Conservation (phyloP, 2,329 filamentous ascomycete genomes). For the Magnaporthiopsis poae region DNA sequence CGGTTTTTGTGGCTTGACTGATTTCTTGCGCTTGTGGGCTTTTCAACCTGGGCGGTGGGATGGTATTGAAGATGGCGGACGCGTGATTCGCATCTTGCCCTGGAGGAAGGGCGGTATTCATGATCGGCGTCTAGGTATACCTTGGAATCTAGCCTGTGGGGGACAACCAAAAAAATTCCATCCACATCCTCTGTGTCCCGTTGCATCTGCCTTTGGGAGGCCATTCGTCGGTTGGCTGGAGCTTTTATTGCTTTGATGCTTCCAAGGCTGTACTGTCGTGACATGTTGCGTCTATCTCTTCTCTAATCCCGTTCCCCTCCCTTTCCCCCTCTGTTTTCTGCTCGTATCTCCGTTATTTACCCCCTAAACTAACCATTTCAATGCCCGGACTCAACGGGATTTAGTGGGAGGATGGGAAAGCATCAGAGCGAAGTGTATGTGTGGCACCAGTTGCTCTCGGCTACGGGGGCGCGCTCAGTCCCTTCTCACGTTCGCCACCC, state of each 20-base stretch:
- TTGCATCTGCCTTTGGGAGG: not conserved
- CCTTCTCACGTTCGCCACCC: not conserved
- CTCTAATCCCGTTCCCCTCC: too few species aligned
- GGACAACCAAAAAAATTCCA: not conserved
- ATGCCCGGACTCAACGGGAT: too few species aligned
- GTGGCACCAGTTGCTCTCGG: not conserved
- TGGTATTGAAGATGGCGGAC: not conserved
- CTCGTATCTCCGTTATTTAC: too few species aligned
- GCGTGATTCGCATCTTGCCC: conserved; percentile 17
- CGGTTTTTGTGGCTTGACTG: not conserved
- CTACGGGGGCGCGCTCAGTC: too few species aligned
- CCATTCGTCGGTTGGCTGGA: not conserved
- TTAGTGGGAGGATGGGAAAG: not conserved
- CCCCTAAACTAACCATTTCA: too few species aligned
- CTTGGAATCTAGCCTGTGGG: conserved; percentile 36
- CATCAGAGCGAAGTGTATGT: not conserved
- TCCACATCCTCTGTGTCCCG: not conserved
- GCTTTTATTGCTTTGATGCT: not conserved
- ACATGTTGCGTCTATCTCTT: too few species aligned
- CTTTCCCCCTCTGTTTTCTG: too few species aligned
- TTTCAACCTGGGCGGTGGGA: not conserved
- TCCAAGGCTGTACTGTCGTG: too few species aligned
- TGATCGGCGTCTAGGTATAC: conserved; percentile 47
- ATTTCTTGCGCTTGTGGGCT: not conserved
- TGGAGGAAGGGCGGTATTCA: conserved; percentile 23